These are phyloP conservation scores for Paramecium pentaurelia DNA, from an alignment of 73 alveolate species.

Conservation along the genomic window DNA sequence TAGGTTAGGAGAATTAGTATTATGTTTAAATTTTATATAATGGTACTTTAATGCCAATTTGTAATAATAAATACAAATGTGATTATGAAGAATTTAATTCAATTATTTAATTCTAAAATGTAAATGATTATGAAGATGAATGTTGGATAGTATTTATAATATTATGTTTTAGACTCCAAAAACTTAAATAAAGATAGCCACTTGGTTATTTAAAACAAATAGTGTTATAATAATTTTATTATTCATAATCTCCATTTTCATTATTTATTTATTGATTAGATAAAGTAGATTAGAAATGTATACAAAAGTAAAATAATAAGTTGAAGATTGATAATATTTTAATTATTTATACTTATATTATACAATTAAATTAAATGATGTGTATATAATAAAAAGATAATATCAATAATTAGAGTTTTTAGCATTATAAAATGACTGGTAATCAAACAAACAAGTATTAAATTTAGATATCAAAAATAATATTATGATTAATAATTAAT, in stretches of 20 bases:
- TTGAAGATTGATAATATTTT: background rate
- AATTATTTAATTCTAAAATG: background rate
- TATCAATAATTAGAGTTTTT: no score
- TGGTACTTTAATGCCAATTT: slow-evolving; percentile 49
- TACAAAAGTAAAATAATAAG: background rate
- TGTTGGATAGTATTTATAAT: background rate
- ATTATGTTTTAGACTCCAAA: background rate
- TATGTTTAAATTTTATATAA: slow-evolving; percentile 38
- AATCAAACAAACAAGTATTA: background rate
- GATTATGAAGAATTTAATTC: background rate
- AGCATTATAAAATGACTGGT: no score
- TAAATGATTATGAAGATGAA: background rate
- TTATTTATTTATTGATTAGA: background rate
- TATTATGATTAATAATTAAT: background rate
- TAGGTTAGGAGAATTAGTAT: background rate
- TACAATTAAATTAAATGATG: background rate
- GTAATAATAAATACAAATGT: background rate
- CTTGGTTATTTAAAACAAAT: background rate
- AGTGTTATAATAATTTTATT: background rate
- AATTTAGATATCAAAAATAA: background rate
- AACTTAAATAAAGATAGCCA: background rate
- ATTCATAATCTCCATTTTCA: background rate
- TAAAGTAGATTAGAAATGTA: background rate
- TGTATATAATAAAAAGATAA: no score
- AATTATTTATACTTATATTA: background rate